Conservation (phyloP, 495 filamentous ascomycete genomes). For the Apodospora peruviana region DNA sequence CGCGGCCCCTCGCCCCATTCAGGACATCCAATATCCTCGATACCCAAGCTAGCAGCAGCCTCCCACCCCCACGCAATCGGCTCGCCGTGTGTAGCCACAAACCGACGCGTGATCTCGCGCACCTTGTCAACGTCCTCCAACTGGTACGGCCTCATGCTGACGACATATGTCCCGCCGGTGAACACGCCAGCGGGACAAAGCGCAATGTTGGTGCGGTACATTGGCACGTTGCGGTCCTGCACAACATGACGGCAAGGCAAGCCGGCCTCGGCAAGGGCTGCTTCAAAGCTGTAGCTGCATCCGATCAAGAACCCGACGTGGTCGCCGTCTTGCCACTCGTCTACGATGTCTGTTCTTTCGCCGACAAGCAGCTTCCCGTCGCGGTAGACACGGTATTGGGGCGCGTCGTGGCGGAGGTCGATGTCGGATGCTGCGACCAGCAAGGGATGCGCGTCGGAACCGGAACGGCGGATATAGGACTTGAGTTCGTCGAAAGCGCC, state of each 20-base stretch:
- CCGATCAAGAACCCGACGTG: conserved; percentile 55
- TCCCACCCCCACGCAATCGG: conserved; percentile 58
- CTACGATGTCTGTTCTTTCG: conserved; percentile 29
- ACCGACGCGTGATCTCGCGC: conserved; percentile 41
- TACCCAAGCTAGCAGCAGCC: conserved; percentile 37
- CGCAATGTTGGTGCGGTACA: conserved; percentile 49
- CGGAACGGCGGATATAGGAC: conserved; percentile 18
- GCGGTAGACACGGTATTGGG: conserved; percentile 47
- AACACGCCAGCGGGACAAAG: conserved; percentile 50
- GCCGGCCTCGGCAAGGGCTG: conserved; percentile 38
- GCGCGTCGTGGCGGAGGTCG: conserved; percentile 49
- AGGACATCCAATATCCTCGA: conserved; percentile 38
- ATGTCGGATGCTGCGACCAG: conserved; percentile 26
- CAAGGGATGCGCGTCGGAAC: conserved; percentile 13
- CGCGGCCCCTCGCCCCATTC: conserved; percentile 41
- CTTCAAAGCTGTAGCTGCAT: conserved; percentile 53
- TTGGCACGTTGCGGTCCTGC: conserved; percentile 37
- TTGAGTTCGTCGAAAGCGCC: conserved; percentile 16
- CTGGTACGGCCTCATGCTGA: conserved; percentile 51
- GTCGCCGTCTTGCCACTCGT: conserved; percentile 37
- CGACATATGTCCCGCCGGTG: conserved; percentile 39
- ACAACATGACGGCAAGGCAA: conserved; percentile 39
- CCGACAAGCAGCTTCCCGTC: conserved; percentile 20
- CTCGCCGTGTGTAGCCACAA: conserved; percentile 48
- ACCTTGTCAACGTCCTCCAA: conserved; percentile 40